Conservation (phyloP, 192 early-diverging fungal genomes). For the Diversispora eburnea region DNA sequence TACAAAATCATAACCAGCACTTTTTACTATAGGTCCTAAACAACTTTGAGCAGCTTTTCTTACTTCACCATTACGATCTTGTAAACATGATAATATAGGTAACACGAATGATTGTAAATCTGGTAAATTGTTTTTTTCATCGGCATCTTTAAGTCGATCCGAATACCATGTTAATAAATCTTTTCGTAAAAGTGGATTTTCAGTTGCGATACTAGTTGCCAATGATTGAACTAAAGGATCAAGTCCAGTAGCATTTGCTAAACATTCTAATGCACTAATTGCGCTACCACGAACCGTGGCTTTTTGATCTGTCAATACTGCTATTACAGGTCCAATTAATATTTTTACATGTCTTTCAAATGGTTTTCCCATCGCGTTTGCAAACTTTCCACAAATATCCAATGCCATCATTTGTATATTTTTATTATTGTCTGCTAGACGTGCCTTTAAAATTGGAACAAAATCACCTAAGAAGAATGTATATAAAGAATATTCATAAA, state of each 20-base stretch:
- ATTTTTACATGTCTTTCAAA: slow-evolving; percentile 73
- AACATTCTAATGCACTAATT: slow-evolving; percentile 66
- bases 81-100: slow-evolving; percentile 74
- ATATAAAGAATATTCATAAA: not conserved
- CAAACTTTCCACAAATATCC: slow-evolving; percentile 75
- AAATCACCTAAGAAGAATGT: slow-evolving; percentile 58
- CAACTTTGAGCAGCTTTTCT: slow-evolving; percentile 78
- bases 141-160: slow-evolving; percentile 52
- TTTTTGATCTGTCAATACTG: slow-evolving; percentile 87
- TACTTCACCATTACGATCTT: slow-evolving; percentile 87
- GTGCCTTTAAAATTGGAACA: slow-evolving; percentile 70
- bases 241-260: slow-evolving; percentile 65
- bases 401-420: slow-evolving; percentile 78
- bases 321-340: slow-evolving; percentile 66
- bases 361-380: slow-evolving; percentile 80
- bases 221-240: slow-evolving; percentile 66
- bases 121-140: slow-evolving; percentile 40
- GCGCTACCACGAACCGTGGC: slow-evolving; percentile 77
- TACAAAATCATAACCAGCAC: slow-evolving; percentile 70
- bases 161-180: slow-evolving; percentile 81
- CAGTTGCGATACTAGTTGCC: slow-evolving; percentile 63
- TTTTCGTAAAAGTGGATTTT: slow-evolving; percentile 84
- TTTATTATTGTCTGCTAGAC: slow-evolving; percentile 89
- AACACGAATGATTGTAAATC: slow-evolving; percentile 65
- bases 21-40: slow-evolving; percentile 62